Conservation (phyloP, 2,329 filamentous ascomycete genomes). For the Dothistroma septosporum region DNA sequence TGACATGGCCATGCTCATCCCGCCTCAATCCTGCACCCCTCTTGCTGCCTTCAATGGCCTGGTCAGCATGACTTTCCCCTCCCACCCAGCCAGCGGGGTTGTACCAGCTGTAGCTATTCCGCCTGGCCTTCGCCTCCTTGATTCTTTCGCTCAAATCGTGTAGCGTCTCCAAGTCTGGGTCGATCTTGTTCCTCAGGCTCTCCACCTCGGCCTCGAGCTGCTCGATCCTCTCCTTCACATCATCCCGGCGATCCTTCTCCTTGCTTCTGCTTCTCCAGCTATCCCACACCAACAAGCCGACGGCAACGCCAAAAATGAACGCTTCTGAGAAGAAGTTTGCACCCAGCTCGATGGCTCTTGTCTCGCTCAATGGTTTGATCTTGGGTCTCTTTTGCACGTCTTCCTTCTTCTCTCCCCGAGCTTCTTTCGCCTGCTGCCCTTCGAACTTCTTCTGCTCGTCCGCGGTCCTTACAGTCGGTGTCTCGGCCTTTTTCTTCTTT, state of each 20-base stretch:
- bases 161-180: constrained; percentile 30
- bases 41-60: constrained; percentile 3
- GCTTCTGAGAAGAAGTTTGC: constrained; percentile 66
- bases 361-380: constrained; percentile 62
- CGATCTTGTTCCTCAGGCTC: constrained; percentile 33
- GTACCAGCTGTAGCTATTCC: constrained; percentile 28
- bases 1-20: not conserved
- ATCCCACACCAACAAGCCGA: constrained; percentile 59
- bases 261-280: constrained; percentile 59
- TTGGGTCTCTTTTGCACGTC: constrained; percentile 38
- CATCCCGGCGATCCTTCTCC: constrained; percentile 56
- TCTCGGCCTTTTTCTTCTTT: constrained; percentile 48
- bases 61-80: constrained; percentile 1
- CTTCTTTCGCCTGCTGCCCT: constrained; percentile 38
- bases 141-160: constrained; percentile 39
- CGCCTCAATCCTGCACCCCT: not conserved
- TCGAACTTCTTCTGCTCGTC: constrained; percentile 56
- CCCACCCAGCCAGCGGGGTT: constrained; percentile 28
- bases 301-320: constrained; percentile 63
- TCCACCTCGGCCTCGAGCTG: constrained; percentile 51
- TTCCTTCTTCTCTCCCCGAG: constrained; percentile 44
- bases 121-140: constrained; percentile 24
- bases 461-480: constrained; percentile 60
- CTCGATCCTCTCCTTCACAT: constrained; percentile 56
- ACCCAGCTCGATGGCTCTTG: constrained; percentile 64